Evolutionary conservation across 305 asterid species (phyloP), one percentile per base, ranked within the genome.

Genomic region (Fraxinus paxiana): DNA sequence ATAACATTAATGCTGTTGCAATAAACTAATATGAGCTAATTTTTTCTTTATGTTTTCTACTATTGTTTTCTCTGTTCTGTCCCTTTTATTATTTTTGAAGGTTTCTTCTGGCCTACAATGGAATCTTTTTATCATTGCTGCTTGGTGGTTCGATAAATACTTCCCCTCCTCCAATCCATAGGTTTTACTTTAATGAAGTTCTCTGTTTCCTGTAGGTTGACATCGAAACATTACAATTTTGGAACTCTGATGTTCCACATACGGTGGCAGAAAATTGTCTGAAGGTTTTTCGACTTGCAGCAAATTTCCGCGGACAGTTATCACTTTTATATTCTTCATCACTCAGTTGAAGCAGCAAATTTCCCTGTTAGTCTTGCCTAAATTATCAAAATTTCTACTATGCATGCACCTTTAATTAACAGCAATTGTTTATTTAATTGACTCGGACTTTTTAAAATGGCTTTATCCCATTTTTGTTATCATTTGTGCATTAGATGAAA

Each of bases 271-370:
- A 33, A 54, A 69, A 65, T 43, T 77, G 46, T 67, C 75, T 31
- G 48, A 31, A 31, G 26, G 75, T 70, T 17, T 5, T 43, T 38
- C 63, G 26, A 35, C 46, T 30, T 38, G 71, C 71, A 12, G 81
- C 46, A 67, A 56, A 22, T 37, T 56, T 6, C 38, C 5, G 38
- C 2, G 20, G 51, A 73, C 38, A 31, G 4, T 38, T 59, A 18
- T 80, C 31, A 9, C 46, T 41, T 65, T 33, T 33, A 33, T 70
- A 33, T 70, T 70, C 46, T 70, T 70, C 75, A 33, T n/a, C 48
- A 33, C 75, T 70, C 75, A 70, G 75, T 70, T 70, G 75, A 70
- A 70, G 75, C 75, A 31, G 75, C 75, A 33, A 34, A 31, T 70
- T 70, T 31, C 43, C 38, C 75, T 33, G 75, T 70, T 34, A 33